These are phyloP conservation scores for Aspergillus felis DNA, from an alignment of 2,329 filamentous ascomycete species.

Conservation along the genomic window DNA sequence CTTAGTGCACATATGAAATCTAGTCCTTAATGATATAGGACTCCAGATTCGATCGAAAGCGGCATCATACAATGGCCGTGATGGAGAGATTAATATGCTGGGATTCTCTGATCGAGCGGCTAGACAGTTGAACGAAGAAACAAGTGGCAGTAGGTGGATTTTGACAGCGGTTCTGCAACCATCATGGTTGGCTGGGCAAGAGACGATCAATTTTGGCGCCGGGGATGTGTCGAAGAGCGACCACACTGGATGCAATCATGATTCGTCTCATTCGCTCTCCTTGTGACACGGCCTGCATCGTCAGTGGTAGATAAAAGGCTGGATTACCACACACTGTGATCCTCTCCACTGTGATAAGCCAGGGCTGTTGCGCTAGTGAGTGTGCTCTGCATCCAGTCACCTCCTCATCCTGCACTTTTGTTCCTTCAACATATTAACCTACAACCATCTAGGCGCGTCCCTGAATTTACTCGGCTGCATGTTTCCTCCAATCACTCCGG, in stretches of 20 bases:
- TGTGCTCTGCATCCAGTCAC: conserved; percentile 24
- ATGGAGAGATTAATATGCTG: background rate
- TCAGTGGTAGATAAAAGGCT: background rate
- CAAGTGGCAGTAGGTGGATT: background rate
- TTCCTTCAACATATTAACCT: conserved; percentile 1
- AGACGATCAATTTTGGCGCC: conserved; percentile 29
- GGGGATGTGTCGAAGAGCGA: conserved; percentile 13
- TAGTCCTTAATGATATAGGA: background rate
- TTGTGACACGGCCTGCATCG: conserved; percentile 20
- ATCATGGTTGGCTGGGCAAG: conserved; percentile 25
- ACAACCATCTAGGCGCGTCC: conserved; percentile 3
- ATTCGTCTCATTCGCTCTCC: conserved; percentile 12
- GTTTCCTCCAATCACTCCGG: conserved; percentile 14
- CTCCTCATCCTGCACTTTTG: background rate
- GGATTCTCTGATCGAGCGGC: background rate
- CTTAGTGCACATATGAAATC: background rate
- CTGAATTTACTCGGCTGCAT: conserved; percentile 1
- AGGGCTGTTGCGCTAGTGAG: conserved; percentile 19
- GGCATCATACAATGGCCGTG: background rate
- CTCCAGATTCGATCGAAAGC: background rate
- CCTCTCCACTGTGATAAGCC: conserved; percentile 33
- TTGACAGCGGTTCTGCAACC: conserved; percentile 24
- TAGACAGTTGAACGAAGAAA: background rate
- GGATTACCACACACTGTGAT: background rate
- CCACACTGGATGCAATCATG: conserved; percentile 17